These are phyloP conservation scores for Eucalyptus pumila DNA, from an alignment of 345 rosid species.

Conservation along the genomic window DNA sequence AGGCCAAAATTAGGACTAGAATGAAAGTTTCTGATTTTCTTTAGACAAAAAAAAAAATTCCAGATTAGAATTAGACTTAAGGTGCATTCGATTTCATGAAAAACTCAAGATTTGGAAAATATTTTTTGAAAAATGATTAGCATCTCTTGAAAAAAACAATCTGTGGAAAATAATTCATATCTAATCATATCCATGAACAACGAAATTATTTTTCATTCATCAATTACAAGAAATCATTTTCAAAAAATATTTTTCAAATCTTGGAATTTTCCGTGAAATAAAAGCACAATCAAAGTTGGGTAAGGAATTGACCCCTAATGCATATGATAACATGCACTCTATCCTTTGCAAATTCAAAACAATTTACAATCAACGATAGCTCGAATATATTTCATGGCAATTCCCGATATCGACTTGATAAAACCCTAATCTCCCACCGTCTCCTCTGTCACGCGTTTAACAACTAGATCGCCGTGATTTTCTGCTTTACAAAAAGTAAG, in stretches of 20 bases:
- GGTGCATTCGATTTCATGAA: neutral
- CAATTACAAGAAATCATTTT: too few species aligned
- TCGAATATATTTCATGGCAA: too few species aligned
- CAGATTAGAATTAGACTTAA: too few species aligned
- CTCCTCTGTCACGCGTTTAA: neutral
- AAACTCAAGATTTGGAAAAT: neutral
- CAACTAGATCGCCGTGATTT: neutral
- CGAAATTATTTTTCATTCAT: too few species aligned
- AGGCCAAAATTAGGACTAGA: neutral
- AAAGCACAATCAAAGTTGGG: neutral
- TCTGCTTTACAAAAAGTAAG: neutral
- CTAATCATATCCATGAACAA: neutral
- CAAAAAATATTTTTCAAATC: neutral
- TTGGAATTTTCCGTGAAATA: neutral
- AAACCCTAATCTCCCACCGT: neutral
- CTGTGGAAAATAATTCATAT: too few species aligned
- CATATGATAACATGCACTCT: neutral
- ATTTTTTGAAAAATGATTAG: neutral
- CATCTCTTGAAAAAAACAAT: neutral
- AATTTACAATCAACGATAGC: neutral
- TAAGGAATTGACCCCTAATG: neutral
- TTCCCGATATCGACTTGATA: rapidly evolving
- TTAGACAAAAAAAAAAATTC: neutral
- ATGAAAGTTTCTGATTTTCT: neutral
- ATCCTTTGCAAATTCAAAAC: neutral